Conservation (phyloP, 495 filamentous ascomycete species). For the Daldinia vernicosa region DNA sequence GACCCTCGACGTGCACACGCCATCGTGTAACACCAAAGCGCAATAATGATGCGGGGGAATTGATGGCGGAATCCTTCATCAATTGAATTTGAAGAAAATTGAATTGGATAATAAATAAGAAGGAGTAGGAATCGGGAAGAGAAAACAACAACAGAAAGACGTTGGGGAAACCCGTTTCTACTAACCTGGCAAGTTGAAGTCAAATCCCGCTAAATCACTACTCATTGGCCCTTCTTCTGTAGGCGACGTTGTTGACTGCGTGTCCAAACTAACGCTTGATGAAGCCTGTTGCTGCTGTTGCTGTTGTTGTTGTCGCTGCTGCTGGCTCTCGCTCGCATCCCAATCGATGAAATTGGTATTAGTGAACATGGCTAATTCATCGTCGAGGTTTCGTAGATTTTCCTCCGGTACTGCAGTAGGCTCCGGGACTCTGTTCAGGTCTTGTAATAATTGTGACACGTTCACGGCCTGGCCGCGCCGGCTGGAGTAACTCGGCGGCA, state of each 20-base stretch:
- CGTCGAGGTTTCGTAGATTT: constrained; percentile 64
- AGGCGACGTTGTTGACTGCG: constrained; percentile 46
- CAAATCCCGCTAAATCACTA: constrained; percentile 51
- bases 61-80: constrained; percentile 10
- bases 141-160: constrained; percentile 12
- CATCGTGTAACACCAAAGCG: constrained; percentile 37
- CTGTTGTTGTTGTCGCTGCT: constrained; percentile 21
- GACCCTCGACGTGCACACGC: constrained; percentile 10
- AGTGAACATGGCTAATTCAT: constrained; percentile 88
- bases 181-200: constrained; percentile 51
- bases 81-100: constrained; percentile 16
- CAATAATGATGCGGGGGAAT: constrained; percentile 39
- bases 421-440: constrained; percentile 77
- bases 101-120: neutral
- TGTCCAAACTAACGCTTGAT: constrained; percentile 42
- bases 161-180: constrained; percentile 20
- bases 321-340: constrained; percentile 58
- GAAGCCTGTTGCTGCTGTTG: constrained; percentile 9
- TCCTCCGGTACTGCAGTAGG: constrained; percentile 72
- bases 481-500: constrained; percentile 61
- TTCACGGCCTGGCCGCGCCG: constrained; percentile 73
- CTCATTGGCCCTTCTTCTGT: constrained; percentile 46
- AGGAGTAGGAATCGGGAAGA: constrained; percentile 1
- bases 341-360: constrained; percentile 95
- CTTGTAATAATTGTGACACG: constrained; percentile 86